Evolutionary conservation across 352 stramenopile species (phyloP).

Genomic region (Phytophthora brassicae): DNA sequence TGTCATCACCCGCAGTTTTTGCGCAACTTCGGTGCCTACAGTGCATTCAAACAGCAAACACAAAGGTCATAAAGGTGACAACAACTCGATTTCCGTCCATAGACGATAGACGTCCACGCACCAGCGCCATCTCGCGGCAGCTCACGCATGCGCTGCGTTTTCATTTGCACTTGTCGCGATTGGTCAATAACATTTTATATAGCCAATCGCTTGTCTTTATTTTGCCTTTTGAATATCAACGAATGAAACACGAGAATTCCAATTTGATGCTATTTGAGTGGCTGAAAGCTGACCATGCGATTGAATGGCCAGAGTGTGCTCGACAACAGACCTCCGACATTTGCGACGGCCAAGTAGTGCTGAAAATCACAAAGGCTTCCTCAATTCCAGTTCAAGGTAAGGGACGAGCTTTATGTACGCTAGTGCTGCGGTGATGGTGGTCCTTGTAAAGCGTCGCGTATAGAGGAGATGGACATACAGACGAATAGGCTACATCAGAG

Average conservation of each 20-base stretch:
- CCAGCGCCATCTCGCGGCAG: constrained; percentile 26
- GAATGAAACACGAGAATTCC: constrained; percentile 1
- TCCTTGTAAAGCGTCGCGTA: too few species aligned
- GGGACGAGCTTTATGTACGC: constrained; percentile 18
- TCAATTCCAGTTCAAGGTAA: constrained; percentile 84
- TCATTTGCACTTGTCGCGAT: constrained; percentile 20
- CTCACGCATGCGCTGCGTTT: constrained; percentile 34
- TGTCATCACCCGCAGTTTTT: constrained; percentile 78
- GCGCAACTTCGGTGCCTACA: constrained; percentile 18
- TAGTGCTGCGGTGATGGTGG: too few species aligned
- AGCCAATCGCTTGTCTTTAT: constrained; percentile 29
- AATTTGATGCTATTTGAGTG: constrained; percentile 23
- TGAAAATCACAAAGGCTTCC: constrained; percentile 88
- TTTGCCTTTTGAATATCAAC: constrained; percentile 8
- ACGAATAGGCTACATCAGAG: background rate
- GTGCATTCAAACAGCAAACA: background rate
- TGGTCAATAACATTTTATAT: constrained; percentile 4
- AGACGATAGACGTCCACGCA: constrained; percentile 10
- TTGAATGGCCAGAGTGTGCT: constrained; percentile 67
- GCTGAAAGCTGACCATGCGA: constrained; percentile 29
- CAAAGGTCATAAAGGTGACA: constrained; percentile 4
- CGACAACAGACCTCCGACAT: constrained; percentile 8
- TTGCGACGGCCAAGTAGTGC: constrained; percentile 51
- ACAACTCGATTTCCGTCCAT: background rate
- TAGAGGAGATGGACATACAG: too few species aligned